phyloP scores from a whole-genome alignment of 306 rosid species.

The Acacia confusa region DNA sequence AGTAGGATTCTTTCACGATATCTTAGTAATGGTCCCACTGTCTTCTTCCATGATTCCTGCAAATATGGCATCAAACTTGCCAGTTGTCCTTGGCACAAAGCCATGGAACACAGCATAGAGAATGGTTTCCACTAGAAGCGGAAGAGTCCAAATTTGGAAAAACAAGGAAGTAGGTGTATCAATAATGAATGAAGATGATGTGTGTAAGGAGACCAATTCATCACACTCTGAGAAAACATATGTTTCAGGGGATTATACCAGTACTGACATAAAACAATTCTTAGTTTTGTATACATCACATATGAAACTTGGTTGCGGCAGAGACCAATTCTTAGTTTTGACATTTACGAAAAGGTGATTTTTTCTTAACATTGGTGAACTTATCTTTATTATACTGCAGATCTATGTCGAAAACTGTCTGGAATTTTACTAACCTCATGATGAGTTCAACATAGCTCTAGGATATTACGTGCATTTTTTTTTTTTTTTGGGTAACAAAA shows the following conservation, averaged over 20 bases:
- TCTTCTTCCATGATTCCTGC: constrained; percentile 77
- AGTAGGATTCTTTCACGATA: too few species aligned
- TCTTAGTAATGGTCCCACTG: neutral
- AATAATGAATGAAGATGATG: constrained; percentile 17
- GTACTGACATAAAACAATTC: constrained; percentile 7
- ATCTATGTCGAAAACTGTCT: too few species aligned
- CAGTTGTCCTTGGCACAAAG: constrained; percentile 32
- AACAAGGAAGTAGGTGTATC: constrained; percentile 31
- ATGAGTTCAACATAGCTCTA: too few species aligned
- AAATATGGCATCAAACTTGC: constrained; percentile 57
- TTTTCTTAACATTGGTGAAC: too few species aligned
- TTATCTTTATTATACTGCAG: too few species aligned
- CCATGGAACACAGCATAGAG: constrained; percentile 38
- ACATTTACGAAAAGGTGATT: too few species aligned
- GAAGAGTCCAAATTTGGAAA: constrained; percentile 12
- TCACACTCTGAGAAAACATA: constrained; percentile 11
- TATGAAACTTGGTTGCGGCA: too few species aligned
- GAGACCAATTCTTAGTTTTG: too few species aligned
- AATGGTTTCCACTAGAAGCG: constrained; percentile 21
- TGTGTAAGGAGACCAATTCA: constrained; percentile 35
- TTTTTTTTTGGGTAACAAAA: too few species aligned
- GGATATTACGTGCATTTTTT: too few species aligned
- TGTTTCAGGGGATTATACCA: constrained; percentile 22
- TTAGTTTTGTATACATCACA: too few species aligned
- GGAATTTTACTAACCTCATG: too few species aligned